Evolutionary conservation across 2,329 filamentous ascomycete species (phyloP).

Genomic region (Tetracladium maxilliforme): DNA sequence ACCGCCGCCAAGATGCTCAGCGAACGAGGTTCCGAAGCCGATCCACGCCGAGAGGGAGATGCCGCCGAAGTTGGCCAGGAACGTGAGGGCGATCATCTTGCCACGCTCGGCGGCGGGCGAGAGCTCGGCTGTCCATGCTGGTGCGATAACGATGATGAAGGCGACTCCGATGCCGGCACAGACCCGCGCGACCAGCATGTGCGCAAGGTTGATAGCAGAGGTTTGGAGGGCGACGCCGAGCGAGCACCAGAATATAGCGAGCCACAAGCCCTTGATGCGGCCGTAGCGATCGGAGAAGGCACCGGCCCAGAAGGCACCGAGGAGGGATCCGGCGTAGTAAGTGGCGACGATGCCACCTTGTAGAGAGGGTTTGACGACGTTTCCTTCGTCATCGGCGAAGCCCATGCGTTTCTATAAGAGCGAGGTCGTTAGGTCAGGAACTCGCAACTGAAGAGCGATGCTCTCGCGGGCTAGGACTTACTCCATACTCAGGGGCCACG

Average conservation of each 20-base stretch:
- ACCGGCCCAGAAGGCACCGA: conserved; percentile 48
- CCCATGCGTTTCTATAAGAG: conserved; percentile 43
- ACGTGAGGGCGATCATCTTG: conserved; percentile 56
- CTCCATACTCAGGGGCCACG: conserved; percentile 46
- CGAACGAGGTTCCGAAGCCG: conserved; percentile 9
- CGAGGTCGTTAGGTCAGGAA: no score
- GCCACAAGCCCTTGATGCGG: conserved; percentile 46
- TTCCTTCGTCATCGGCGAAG: conserved; percentile 41
- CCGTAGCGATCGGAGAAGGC: conserved; percentile 49
- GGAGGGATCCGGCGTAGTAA: conserved; percentile 44
- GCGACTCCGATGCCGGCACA: conserved; percentile 55
- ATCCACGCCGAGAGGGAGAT: conserved; percentile 14
- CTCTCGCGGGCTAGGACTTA: no score
- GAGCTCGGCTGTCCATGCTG: conserved; percentile 58
- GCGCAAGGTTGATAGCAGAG: conserved; percentile 47
- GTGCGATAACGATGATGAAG: conserved; percentile 54
- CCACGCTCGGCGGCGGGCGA: conserved; percentile 53
- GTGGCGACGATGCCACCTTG: conserved; percentile 46
- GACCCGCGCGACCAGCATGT: conserved; percentile 51
- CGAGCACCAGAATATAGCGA: conserved; percentile 40
- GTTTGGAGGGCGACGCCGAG: conserved; percentile 49
- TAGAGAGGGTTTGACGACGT: conserved; percentile 30
- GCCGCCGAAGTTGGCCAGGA: conserved; percentile 53
- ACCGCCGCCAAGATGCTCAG: conserved; percentile 25
- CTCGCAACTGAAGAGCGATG: no score